A percentile compares a stretch with the other conserved stretches of the same genome.
These are phyloP conservation scores for Xylaria sp. DNA, from an alignment of 2,329 filamentous ascomycete species.

Conservation along the genomic window DNA sequence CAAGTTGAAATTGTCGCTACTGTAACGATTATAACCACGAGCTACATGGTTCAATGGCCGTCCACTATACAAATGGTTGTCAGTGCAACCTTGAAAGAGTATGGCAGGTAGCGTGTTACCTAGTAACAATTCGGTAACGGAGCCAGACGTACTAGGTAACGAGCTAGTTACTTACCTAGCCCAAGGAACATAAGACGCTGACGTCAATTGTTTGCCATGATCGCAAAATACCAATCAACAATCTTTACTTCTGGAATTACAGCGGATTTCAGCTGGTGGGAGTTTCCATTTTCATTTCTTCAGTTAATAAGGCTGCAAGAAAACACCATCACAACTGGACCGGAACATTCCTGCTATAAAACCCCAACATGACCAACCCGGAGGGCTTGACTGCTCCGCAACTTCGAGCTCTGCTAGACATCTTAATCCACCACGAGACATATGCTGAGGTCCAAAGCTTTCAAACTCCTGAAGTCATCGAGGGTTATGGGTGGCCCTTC, in stretches of 20 bases:
- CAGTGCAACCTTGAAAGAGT: background rate
- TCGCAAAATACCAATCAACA: slow-evolving; percentile 2
- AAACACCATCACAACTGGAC: no score
- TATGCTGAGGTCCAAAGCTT: slow-evolving; percentile 78
- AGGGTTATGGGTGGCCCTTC: slow-evolving; percentile 78
- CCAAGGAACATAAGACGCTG: background rate
- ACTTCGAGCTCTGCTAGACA: slow-evolving; percentile 66
- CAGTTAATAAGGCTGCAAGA: background rate
- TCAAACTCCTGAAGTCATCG: slow-evolving; percentile 72
- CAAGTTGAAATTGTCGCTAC: no score
- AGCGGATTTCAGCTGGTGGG: background rate
- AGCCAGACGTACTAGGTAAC: background rate
- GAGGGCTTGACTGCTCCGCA: slow-evolving; percentile 53
- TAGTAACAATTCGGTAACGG: background rate
- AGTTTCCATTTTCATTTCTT: background rate
- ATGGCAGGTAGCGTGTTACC: background rate
- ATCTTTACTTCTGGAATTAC: background rate
- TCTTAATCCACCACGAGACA: slow-evolving; percentile 68
- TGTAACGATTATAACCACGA: no score
- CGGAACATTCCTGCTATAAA: background rate
- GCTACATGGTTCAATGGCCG: no score
- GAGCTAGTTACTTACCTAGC: background rate
- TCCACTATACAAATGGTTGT: no score
- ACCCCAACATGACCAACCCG: slow-evolving; percentile 22
- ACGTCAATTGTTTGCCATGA: slow-evolving; percentile 12